Evolutionary conservation across 495 filamentous ascomycete species (phyloP), one percentile per base, ranked within the genome.

Genomic region (Pyrenopolyporus hunteri): DNA sequence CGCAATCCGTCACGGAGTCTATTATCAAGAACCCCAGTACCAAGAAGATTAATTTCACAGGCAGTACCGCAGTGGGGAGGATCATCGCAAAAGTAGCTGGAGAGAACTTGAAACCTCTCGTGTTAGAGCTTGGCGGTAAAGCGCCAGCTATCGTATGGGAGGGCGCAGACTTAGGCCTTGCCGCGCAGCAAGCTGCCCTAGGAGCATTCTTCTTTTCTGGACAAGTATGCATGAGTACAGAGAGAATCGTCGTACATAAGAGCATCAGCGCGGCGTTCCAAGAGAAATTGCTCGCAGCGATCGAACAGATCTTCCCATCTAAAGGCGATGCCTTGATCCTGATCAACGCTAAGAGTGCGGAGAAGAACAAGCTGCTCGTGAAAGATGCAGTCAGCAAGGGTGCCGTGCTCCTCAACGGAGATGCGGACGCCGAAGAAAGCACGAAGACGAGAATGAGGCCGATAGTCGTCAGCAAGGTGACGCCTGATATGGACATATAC

Each of bases 141-240:
- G 81, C 82, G 9, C 80, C 83, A 3, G 79, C 86, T 29, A 82
- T 89, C 50, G 81, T 90, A 0, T 82, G 81, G 71, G 81, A 86
- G 33, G 86, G 89, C 73, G 87, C 87, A 3, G 79, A 89, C 64
- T 58, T 89, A 8, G 78, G 82, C 25, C 56, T 76, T 28, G 87
- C 87, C 1, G 87, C 85, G 0, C 37, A 68, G 20, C 71, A 78
- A 42, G 81, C 80, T 63, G 76, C 78, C 0, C 48, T 78, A 3
- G 84, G 84, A 1, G 76, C 82, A 3, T 83, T 86, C 70, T 50
- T 83, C 35, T 78, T 83, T 66, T 70, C 83, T 17, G 93, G 93
- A 1, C 93, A 97, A 78, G 85, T 95, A 44, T 97, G 93, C 78
- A 71, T 97, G 93, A 83, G 85, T 2, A 96, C 92, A 0, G 93